A percentile compares a stretch with the other conserved stretches of the same genome.
phyloP scores from a whole-genome alignment of 805 yeast species.

The Wickerhamiella qilinensis region DNA sequence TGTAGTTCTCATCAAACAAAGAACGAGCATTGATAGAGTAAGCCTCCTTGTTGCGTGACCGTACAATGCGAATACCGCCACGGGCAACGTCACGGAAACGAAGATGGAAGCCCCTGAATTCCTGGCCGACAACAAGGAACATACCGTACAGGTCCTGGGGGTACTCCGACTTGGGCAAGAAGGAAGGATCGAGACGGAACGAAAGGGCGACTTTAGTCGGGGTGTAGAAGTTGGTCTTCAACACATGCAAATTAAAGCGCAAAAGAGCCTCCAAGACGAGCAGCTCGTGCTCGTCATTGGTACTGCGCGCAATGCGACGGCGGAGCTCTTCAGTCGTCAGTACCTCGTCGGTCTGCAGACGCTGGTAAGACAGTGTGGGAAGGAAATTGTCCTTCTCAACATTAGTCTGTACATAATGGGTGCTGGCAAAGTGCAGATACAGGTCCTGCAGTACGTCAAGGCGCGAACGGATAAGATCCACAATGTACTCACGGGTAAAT shows the following conservation, averaged over 20 bases:
- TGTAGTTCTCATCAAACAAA: slow-evolving; percentile 90
- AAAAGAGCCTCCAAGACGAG: slow-evolving; percentile 69
- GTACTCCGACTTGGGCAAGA: slow-evolving; percentile 73
- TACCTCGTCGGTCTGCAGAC: slow-evolving; percentile 64
- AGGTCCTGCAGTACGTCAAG: slow-evolving; percentile 60
- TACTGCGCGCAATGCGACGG: slow-evolving; percentile 43
- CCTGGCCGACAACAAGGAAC: slow-evolving; percentile 91
- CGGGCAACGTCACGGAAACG: slow-evolving; percentile 94
- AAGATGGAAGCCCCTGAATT: slow-evolving; percentile 93
- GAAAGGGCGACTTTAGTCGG: slow-evolving; percentile 92
- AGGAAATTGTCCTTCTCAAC: slow-evolving; percentile 21
- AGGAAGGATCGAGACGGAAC: slow-evolving; percentile 74
- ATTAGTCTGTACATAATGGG: slow-evolving; percentile 56
- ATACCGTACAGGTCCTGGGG: slow-evolving; percentile 89
- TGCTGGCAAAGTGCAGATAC: slow-evolving; percentile 81
- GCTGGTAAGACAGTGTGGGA: slow-evolving; percentile 68
- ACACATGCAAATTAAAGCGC: slow-evolving; percentile 68
- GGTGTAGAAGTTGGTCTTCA: slow-evolving; percentile 87
- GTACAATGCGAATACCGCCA: slow-evolving; percentile 94
- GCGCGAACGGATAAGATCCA: slow-evolving; percentile 57
- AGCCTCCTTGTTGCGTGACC: slow-evolving; percentile 70
- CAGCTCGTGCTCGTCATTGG: slow-evolving; percentile 64
- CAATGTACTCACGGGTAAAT: slow-evolving; percentile 70
- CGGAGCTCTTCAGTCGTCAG: slow-evolving; percentile 62
- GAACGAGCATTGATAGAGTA: slow-evolving; percentile 73